Conservation (phyloP, 768 basidiomycete species). For the Psilocybe subaeruginosa region DNA sequence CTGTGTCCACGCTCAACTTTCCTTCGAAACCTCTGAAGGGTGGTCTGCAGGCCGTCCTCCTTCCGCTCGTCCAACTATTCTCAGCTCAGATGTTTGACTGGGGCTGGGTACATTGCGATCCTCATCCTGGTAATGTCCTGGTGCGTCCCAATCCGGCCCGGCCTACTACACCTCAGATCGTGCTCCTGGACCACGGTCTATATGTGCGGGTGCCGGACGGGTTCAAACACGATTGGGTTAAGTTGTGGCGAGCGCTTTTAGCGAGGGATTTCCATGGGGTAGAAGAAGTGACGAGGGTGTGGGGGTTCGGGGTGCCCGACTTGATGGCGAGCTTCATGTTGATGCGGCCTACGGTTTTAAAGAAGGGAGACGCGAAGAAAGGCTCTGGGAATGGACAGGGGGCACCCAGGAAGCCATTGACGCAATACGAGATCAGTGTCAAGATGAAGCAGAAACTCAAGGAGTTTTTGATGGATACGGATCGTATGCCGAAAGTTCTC, state of each 20-base stretch:
- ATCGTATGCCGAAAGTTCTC: slow-evolving; percentile 77
- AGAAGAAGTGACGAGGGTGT: slow-evolving; percentile 51
- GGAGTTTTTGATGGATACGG: slow-evolving; percentile 71
- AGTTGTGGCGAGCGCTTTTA: slow-evolving; percentile 72
- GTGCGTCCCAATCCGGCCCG: slow-evolving; percentile 61
- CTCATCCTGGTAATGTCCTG: slow-evolving; percentile 79
- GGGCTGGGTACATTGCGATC: slow-evolving; percentile 88
- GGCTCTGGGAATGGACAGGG: slow-evolving; percentile 8
- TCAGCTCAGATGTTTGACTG: slow-evolving; percentile 90
- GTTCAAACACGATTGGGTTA: slow-evolving; percentile 78
- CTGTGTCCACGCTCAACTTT: slow-evolving; percentile 50
- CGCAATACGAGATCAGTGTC: slow-evolving; percentile 72
- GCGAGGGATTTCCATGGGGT: slow-evolving; percentile 57
- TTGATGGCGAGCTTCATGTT: slow-evolving; percentile 75
- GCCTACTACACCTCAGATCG: slow-evolving; percentile 59
- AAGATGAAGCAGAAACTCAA: slow-evolving; percentile 69
- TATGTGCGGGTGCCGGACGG: slow-evolving; percentile 73
- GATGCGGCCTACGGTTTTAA: slow-evolving; percentile 60
- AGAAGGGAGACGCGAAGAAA: slow-evolving; percentile 31
- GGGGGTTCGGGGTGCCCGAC: slow-evolving; percentile 76
- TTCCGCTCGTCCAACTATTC: slow-evolving; percentile 86
- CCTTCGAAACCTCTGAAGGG: slow-evolving; percentile 52
- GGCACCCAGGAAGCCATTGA: slow-evolving; percentile 45
- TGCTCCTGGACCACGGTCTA: slow-evolving; percentile 91
- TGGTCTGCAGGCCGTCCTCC: slow-evolving; percentile 71